These are phyloP conservation scores for Coemansia sp. DNA, from an alignment of 192 early-diverging fungal species.

Conservation along the genomic window DNA sequence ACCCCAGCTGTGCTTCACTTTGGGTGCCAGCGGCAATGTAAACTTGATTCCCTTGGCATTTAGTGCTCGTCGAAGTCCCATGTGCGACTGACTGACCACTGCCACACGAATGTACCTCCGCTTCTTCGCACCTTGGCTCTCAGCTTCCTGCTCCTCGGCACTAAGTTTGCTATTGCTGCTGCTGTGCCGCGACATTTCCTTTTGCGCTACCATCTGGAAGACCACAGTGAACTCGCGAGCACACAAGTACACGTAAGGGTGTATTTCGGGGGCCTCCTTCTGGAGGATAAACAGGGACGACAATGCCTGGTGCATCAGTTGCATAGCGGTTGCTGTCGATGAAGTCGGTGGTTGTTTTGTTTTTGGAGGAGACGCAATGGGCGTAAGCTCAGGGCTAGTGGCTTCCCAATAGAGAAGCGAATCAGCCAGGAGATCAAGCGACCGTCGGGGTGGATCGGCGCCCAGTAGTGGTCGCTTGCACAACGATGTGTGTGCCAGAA, in stretches of 20 bases:
- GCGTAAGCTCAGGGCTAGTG: neutral
- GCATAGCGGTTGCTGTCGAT: neutral
- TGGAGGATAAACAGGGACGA: slow-evolving; percentile 31
- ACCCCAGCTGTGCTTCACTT: slow-evolving; percentile 11
- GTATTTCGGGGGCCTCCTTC: slow-evolving; percentile 13
- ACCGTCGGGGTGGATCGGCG: neutral
- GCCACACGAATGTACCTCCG: slow-evolving; percentile 19
- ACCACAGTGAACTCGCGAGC: slow-evolving; percentile 37
- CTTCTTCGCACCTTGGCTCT: neutral
- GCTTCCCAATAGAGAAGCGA: slow-evolving; percentile 36
- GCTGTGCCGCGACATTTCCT: slow-evolving; percentile 3
- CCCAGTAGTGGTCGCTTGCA: slow-evolving; percentile 2
- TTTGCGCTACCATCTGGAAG: slow-evolving; percentile 24
- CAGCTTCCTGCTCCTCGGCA: neutral
- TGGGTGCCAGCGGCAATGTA: slow-evolving; percentile 42
- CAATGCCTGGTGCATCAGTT: slow-evolving; percentile 29
- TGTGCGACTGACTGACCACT: slow-evolving; percentile 35
- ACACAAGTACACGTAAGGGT: slow-evolving; percentile 42
- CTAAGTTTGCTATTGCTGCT: neutral
- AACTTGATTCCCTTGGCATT: slow-evolving; percentile 22
- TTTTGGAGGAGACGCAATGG: neutral
- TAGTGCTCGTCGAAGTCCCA: slow-evolving; percentile 35
- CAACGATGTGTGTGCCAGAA: slow-evolving; percentile 32
- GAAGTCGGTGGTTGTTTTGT: neutral
- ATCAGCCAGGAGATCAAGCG: slow-evolving; percentile 28